Evolutionary conservation across 2,329 filamentous ascomycete genomes (phyloP).

Genomic region (Aspergillus uvarum): DNA sequence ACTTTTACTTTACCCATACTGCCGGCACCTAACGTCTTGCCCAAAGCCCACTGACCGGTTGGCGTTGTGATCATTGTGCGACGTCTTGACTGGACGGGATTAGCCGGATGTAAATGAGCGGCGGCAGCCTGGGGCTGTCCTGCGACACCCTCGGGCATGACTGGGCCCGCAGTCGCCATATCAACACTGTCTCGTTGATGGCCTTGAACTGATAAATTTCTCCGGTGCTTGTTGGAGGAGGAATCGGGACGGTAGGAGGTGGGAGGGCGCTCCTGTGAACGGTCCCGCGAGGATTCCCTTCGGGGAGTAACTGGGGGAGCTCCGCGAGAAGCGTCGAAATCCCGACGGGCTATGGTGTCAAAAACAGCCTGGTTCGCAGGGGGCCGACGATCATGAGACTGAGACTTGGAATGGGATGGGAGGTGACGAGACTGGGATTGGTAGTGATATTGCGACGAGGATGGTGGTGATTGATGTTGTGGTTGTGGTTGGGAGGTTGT

Average conservation of each 20-base stretch:
- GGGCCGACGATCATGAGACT: slow-evolving; percentile 48
- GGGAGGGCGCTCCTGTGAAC: slow-evolving; percentile 44
- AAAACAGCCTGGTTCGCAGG: slow-evolving; percentile 50
- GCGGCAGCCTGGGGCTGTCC: slow-evolving; percentile 52
- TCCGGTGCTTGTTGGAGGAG: slow-evolving; percentile 46
- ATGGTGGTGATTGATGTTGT: slow-evolving; percentile 22
- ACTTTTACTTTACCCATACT: slow-evolving; percentile 99
- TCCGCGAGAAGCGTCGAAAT: slow-evolving; percentile 71
- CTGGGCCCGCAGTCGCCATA: slow-evolving; percentile 49
- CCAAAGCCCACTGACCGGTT: slow-evolving; percentile 89
- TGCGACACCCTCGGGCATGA: slow-evolving; percentile 54
- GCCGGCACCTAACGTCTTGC: slow-evolving; percentile 94
- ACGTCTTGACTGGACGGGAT: slow-evolving; percentile 48
- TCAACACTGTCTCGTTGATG: slow-evolving; percentile 47
- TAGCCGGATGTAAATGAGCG: slow-evolving; percentile 31
- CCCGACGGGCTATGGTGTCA: slow-evolving; percentile 60
- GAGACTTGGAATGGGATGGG: slow-evolving; percentile 40
- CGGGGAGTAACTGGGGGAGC: slow-evolving; percentile 57
- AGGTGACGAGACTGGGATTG: slow-evolving; percentile 31
- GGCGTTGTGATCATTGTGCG: slow-evolving; percentile 84
- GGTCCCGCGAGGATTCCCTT: slow-evolving; percentile 65
- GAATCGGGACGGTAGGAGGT: slow-evolving; percentile 55
- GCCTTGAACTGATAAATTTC: slow-evolving; percentile 41
- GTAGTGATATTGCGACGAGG: not conserved
- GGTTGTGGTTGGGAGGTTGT: slow-evolving; percentile 37